phyloP scores from a whole-genome alignment of 352 stramenopile species.

The Globisporangium emineosum region DNA sequence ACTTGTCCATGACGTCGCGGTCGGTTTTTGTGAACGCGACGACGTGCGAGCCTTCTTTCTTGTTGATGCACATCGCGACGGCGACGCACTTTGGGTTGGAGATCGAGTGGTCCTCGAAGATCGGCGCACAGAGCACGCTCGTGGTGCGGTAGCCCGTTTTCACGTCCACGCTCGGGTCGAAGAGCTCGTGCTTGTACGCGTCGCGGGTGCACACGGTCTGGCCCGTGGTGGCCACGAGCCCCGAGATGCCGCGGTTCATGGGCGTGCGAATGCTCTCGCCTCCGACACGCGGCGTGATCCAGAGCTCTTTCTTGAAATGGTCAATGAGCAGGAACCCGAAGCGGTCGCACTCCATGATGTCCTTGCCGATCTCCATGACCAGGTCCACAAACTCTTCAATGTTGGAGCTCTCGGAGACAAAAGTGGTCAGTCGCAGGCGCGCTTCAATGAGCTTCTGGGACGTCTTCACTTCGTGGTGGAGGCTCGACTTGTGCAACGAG shows the following conservation, averaged over 20 bases:
- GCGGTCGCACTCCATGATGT: slow-evolving; percentile 73
- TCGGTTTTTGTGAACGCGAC: slow-evolving; percentile 64
- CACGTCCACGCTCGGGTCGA: slow-evolving; percentile 61
- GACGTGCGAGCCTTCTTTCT: slow-evolving; percentile 69
- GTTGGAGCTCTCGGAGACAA: slow-evolving; percentile 54
- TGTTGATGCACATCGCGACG: slow-evolving; percentile 90
- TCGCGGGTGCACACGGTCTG: slow-evolving; percentile 55
- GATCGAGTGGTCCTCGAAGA: slow-evolving; percentile 63
- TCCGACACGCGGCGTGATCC: slow-evolving; percentile 56
- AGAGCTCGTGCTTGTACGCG: slow-evolving; percentile 71
- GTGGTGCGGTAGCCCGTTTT: slow-evolving; percentile 78
- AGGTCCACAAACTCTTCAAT: slow-evolving; percentile 66
- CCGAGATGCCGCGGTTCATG: slow-evolving; percentile 67
- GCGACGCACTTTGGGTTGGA: slow-evolving; percentile 54
- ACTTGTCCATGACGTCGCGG: slow-evolving; percentile 55
- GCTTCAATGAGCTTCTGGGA: slow-evolving; percentile 73
- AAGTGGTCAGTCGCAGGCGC: slow-evolving; percentile 58
- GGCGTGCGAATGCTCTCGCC: slow-evolving; percentile 56
- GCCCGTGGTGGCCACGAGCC: slow-evolving; percentile 62
- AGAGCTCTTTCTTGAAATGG: slow-evolving; percentile 76
- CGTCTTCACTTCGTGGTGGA: slow-evolving; percentile 66
- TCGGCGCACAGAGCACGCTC: slow-evolving; percentile 67
- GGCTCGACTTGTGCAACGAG: slow-evolving; percentile 62
- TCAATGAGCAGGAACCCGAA: slow-evolving; percentile 71
- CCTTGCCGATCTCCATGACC: slow-evolving; percentile 70